phyloP scores from a whole-genome alignment of 2,329 filamentous ascomycete genomes.

The Trichoderma breve region DNA sequence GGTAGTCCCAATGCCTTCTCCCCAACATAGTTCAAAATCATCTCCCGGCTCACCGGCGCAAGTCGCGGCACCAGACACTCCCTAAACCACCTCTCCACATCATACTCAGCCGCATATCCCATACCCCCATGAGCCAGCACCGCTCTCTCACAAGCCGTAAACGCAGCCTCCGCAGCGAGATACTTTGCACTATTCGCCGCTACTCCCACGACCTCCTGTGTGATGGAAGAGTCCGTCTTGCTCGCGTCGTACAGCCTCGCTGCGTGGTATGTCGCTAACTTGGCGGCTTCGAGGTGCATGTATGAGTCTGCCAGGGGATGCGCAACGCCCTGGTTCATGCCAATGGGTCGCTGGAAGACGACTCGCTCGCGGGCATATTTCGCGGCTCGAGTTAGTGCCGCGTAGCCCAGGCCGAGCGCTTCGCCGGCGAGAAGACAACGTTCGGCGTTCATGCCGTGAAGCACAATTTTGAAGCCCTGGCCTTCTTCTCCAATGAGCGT shows the following conservation, averaged over 20 bases:
- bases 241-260: slow-evolving; percentile 60
- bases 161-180: slow-evolving; percentile 63
- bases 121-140: slow-evolving; percentile 61
- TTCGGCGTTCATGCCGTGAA: slow-evolving; percentile 80
- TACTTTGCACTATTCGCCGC: slow-evolving; percentile 71
- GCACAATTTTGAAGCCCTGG: slow-evolving; percentile 74
- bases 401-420: slow-evolving; percentile 76
- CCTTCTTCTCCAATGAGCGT: slow-evolving; percentile 69
- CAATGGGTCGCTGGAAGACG: slow-evolving; percentile 64
- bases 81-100: slow-evolving; percentile 64
- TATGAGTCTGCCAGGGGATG: slow-evolving; percentile 66
- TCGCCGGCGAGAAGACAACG: slow-evolving; percentile 74
- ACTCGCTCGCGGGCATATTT: slow-evolving; percentile 65
- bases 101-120: slow-evolving; percentile 64
- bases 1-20: slow-evolving; percentile 67
- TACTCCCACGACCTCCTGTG: slow-evolving; percentile 57
- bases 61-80: slow-evolving; percentile 64
- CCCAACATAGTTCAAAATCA: slow-evolving; percentile 72
- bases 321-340: slow-evolving; percentile 63
- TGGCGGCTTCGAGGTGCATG: slow-evolving; percentile 64
- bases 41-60: slow-evolving; percentile 65
- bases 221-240: slow-evolving; percentile 49
- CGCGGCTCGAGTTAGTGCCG: slow-evolving; percentile 60
- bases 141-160: slow-evolving; percentile 59
- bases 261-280: slow-evolving; percentile 64